Evolutionary conservation across 2,329 filamentous ascomycete species (phyloP), one percentile per base, ranked within the genome.

Genomic region (Aureobasidium uvarum): DNA sequence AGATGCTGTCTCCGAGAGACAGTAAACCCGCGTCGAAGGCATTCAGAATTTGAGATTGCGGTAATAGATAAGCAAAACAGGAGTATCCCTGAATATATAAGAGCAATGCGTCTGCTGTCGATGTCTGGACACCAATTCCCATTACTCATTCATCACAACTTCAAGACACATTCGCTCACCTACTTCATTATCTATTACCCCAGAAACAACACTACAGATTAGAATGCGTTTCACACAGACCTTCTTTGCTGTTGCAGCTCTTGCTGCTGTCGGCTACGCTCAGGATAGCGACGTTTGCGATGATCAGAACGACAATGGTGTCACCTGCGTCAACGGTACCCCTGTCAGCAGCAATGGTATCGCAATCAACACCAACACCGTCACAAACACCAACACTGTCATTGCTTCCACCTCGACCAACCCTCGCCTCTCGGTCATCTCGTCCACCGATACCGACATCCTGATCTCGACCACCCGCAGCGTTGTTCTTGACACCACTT

Each of bases 171-270:
- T 2, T 39, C 51, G 33, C n/a, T 25, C 6, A 8, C 25, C n/a
- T 5, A 39, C 20, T 28, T 2, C 2, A 39, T 4, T 43, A 20
- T 18, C 3, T 18, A 18, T 14, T 23, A 28, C 10, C 8, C n/a
- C 38, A 58, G 45, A 31, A 23, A 41, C 54, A 43, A 31, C 13
- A 48, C 38, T 2, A 54, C 51, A 25, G 25, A 45, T 8, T 39
- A 59, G 36, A 0, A 59, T 59, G 55, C 38, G 41, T 43, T 59
- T 59, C 39, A 43, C 38, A 6, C 41, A 43, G 25, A 46, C 39
- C 23, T 41, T 55, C 52, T 59, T 59, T 16, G 25, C 20, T 18
- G 55, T 45, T 39, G 39, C 55, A 33, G 55, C 55, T 45, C 39
- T 59, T 46, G 39, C 55, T 33, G 23, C 55, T 31, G 25, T 45